phyloP scores from a whole-genome alignment of 257 asterid species.

The Scutellaria galericulata region DNA sequence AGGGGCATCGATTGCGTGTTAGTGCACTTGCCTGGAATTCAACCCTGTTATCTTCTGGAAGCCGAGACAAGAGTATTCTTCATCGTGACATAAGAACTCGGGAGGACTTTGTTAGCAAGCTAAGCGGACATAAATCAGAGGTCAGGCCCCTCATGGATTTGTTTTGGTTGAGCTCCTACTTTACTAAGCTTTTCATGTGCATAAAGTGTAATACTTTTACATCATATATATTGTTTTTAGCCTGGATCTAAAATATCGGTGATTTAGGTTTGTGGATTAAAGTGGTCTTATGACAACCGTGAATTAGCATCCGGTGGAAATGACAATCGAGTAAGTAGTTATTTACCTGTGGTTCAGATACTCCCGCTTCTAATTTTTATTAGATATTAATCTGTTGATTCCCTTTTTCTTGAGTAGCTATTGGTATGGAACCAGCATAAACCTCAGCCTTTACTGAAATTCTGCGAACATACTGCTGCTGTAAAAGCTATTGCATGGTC shows the following conservation, averaged over 20 bases:
- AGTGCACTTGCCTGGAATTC: constrained; percentile 98
- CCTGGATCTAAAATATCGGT: constrained; percentile 25
- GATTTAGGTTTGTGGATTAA: constrained; percentile 92
- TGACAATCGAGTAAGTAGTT: constrained; percentile 74
- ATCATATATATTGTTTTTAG: background rate
- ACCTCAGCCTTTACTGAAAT: constrained; percentile 80
- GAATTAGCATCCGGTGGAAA: constrained; percentile 98
- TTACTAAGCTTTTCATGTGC: background rate
- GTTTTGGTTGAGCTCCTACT: constrained; percentile 8
- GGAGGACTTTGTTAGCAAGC: constrained; percentile 79
- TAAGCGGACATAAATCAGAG: constrained; percentile 95
- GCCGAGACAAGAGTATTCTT: constrained; percentile 92
- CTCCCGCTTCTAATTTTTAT: constrained; percentile 13
- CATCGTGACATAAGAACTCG: constrained; percentile 84
- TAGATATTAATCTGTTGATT: background rate
- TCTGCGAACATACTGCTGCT: constrained; percentile 95
- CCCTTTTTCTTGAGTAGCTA: constrained; percentile 52
- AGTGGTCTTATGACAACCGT: constrained; percentile 96
- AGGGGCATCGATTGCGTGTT: constrained; percentile 85
- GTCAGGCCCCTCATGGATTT: constrained; percentile 43
- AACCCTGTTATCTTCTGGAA: constrained; percentile 79
- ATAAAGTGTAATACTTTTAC: background rate
- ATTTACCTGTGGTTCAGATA: constrained; percentile 11
- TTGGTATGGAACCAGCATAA: constrained; percentile 89
- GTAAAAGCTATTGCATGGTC: constrained; percentile 99